Base-by-base conservation (phyloP, 2,329 filamentous ascomycete species). In the Drechslerella stenobrocha region DNA sequence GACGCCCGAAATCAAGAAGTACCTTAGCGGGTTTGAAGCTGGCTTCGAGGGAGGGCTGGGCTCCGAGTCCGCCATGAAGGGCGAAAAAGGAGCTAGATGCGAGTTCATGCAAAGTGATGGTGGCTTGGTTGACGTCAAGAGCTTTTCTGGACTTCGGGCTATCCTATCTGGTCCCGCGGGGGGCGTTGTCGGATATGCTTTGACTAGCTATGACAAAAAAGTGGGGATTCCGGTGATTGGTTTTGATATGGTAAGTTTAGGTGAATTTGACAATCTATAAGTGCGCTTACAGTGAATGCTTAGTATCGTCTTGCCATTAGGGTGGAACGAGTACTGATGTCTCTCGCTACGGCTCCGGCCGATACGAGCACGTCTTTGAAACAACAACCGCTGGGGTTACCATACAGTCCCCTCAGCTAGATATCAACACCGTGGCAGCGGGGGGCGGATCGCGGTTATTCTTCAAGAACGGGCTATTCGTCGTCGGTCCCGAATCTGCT, bases 381-480 rank as follows among this genome's bases (percentile, higher is more conserved):
- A 95, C 90, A 0, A 95, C 89, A 0, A 95, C 90, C 0, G 91
- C 91, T 0, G 91, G 91, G n/a, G 89, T 96, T 0, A 92, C 90
- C 0, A 93, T 96, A 24, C 90, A 96, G 73, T 91, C 88, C 0
- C 91, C 91, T 0, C 90, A 96, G 74, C 81, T 96, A 0, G 90
- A 96, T 74, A 96, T 96, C 78, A 96, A 96, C 76, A 96, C 91
- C 0, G 91, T 96, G 0, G 91, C 91, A 3, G 91, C 91, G 1
- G 91, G 91, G 46, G 91, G 91, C 70, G 90, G 90, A 4, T 92
- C 88, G 0, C 81, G 87, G 26, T 80, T 96, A 2, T 93, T 95
- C 77, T 96, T 89, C 82, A 85, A 84, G 70, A 95, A 96, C 70
- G 90, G 91, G 0, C 79, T 96, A 0, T 96, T 96, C 71, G 87